These are phyloP conservation scores for Fusarium floridanum DNA, from an alignment of 2,329 filamentous ascomycete species.

Conservation along the genomic window DNA sequence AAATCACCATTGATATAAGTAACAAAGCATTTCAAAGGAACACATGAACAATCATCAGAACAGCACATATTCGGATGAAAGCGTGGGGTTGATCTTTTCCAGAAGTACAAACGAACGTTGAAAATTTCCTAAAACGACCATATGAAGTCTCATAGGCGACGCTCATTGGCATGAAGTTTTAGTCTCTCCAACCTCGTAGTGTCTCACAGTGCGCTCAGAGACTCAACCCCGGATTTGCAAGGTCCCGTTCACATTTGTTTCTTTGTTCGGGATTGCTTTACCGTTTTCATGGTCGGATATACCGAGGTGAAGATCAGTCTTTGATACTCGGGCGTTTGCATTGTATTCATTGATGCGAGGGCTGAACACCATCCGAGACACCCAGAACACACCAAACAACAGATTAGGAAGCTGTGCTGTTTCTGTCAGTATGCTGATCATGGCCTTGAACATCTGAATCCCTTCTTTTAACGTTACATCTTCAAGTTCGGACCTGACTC, in stretches of 20 bases:
- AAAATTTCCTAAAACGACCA: conserved; percentile 6
- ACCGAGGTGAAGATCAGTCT: neutral
- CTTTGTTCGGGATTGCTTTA: neutral
- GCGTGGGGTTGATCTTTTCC: conserved; percentile 4
- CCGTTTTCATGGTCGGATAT: conserved; percentile 3
- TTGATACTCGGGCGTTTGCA: neutral
- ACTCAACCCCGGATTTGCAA: conserved; percentile 1
- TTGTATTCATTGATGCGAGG: neutral
- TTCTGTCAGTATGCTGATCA: neutral
- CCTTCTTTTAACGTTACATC: neutral
- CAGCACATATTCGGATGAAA: conserved; percentile 11
- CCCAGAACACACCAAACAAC: neutral
- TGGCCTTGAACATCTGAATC: neutral
- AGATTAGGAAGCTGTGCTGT: neutral
- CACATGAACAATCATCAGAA: neutral
- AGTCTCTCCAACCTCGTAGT: conserved; percentile 1
- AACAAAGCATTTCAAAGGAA: neutral
- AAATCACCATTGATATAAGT: neutral
- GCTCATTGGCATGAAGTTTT: conserved; percentile 6
- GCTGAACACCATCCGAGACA: neutral
- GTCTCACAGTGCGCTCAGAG: conserved; percentile 10
- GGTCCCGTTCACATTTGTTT: neutral
- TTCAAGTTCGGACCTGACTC: neutral
- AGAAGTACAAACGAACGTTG: neutral
- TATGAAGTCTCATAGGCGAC: conserved; percentile 16